Evolutionary conservation across 2,329 filamentous ascomycete species (phyloP), one percentile per base, ranked within the genome.

Genomic region (Uncinocarpus reesii): DNA sequence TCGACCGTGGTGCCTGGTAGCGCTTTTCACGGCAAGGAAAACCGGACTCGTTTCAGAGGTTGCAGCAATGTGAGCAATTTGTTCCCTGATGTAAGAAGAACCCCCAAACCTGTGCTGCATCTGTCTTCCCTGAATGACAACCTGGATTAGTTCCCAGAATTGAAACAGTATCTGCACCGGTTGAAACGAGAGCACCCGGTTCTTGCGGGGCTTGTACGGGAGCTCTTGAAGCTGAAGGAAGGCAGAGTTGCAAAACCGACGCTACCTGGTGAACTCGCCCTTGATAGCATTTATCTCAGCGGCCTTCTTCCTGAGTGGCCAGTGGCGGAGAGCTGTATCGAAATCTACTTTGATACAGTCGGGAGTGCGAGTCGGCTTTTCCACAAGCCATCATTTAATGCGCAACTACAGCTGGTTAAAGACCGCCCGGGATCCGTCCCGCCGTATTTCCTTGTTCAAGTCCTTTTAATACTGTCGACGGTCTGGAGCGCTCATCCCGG

Each of bases 321-420:
- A 1, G 56, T 65, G 2, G 62, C 64, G 0, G 67, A 70, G 46
- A 62, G 62, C 47, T 53, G 70, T 20, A 59, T 69, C 6, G 48
- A 59, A 7, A 45, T 65, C 28, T 71, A 70, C 45, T 55, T 70
- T 50, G 60, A 59, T 13, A 66, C 66, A 51, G 57, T 69, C 5
- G 67, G 70, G 49, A 64, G 62, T 2, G 63, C 61, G 2, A 60
- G 68, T 50, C 63, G 64, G 6, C 62, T 71, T 26, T 54, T 71
- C 6, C 68, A 71, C 51, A 58, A 61, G 10, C 68, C 65, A 4
- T 62, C 65, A 0, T 70, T 71, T 36, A 54, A 63, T n/a, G 53
- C 53, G n/a, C 62, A 68, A 35, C 54, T 70, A 8, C 58, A 64
- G 7, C 53, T 58, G 16, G 62, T 69, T 29, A 69, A 64, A 60